Evolutionary conservation across 2,329 filamentous ascomycete species (phyloP).

Genomic region (Chaetomium strumarium): DNA sequence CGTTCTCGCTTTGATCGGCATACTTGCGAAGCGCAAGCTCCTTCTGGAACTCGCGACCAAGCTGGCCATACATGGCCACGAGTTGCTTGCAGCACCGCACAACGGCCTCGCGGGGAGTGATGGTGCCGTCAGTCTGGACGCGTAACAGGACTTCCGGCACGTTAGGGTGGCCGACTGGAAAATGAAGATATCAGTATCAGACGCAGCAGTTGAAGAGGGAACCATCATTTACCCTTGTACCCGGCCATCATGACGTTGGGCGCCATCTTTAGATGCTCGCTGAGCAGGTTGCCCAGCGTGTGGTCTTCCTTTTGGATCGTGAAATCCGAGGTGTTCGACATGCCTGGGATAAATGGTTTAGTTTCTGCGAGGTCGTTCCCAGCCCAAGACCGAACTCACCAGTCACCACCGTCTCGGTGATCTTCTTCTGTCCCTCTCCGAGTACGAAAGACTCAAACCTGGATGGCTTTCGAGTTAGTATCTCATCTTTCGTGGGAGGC

Average conservation of each 20-base stretch:
- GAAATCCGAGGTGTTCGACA: slow-evolving; percentile 93
- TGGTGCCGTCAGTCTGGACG: slow-evolving; percentile 82
- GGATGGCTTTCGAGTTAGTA: slow-evolving; percentile 20
- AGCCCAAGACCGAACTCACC: slow-evolving; percentile 50
- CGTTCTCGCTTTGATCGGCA: slow-evolving; percentile 46
- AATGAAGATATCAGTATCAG: not conserved
- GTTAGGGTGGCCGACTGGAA: slow-evolving; percentile 53
- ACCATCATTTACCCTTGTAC: slow-evolving; percentile 64
- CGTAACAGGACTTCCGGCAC: slow-evolving; percentile 63
- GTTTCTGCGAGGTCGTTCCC: not conserved
- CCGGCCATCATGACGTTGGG: slow-evolving; percentile 82
- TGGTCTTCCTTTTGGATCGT: slow-evolving; percentile 95
- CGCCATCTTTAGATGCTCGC: slow-evolving; percentile 77
- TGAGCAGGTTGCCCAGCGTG: slow-evolving; percentile 85
- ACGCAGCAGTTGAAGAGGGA: not conserved
- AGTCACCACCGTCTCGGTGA: slow-evolving; percentile 80
- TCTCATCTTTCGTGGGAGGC: not conserved
- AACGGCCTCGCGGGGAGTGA: slow-evolving; percentile 85
- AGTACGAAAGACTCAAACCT: slow-evolving; percentile 95
- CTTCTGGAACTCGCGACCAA: slow-evolving; percentile 39
- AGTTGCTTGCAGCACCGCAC: slow-evolving; percentile 75
- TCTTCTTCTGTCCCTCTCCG: slow-evolving; percentile 84
- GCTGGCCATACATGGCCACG: slow-evolving; percentile 70
- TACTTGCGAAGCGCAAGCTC: slow-evolving; percentile 27
- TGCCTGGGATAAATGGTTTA: slow-evolving; percentile 48